Evolutionary conservation across 441 rosid genomes (phyloP).

Genomic region (Mallotus repandus): DNA sequence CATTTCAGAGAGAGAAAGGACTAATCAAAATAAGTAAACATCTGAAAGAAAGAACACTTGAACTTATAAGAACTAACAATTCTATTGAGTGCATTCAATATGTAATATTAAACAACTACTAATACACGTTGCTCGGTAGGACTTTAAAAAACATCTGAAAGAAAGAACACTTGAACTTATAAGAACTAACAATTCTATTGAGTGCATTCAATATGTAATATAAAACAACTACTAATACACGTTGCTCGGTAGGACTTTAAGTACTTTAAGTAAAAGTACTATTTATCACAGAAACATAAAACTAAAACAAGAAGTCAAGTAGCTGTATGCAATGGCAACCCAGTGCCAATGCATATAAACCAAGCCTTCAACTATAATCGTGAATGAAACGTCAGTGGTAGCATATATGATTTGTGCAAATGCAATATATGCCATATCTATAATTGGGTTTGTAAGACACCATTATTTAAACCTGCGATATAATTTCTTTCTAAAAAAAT

Average conservation of each 20-base stretch:
- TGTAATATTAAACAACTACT: no score
- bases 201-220: neutral
- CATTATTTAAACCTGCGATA: neutral
- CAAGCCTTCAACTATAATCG: neutral
- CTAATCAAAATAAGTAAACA: constrained; percentile 11
- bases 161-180: no score
- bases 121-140: no score
- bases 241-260: no score
- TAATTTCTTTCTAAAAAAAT: constrained; percentile 2
- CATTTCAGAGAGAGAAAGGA: neutral
- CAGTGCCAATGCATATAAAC: neutral
- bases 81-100: no score
- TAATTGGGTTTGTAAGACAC: neutral
- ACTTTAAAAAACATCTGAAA: no score
- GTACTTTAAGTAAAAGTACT: no score
- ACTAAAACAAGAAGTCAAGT: neutral
- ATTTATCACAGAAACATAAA: neutral
- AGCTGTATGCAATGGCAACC: neutral
- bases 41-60: neutral
- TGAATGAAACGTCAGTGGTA: neutral
- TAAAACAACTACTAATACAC: neutral
- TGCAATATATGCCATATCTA: neutral
- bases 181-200: no score
- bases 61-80: neutral
- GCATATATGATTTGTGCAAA: neutral